A percentile compares a stretch with the other conserved stretches of the same genome.
Evolutionary conservation across 2,329 filamentous ascomycete genomes (phyloP).

Genomic region (Leptographium wingfieldii): DNA sequence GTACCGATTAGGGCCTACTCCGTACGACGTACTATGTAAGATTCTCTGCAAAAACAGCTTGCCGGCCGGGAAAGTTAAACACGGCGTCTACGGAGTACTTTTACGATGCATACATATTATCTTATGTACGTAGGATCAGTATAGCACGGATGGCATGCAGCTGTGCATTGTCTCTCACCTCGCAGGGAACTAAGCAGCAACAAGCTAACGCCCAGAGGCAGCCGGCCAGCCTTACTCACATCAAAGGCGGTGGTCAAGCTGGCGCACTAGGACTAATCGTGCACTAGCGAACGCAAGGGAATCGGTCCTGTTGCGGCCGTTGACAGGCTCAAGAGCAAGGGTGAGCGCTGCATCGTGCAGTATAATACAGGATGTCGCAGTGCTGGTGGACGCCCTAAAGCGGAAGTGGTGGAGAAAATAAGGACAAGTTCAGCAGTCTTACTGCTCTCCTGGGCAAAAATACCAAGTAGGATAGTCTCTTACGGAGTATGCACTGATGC

Average conservation of each 20-base stretch:
- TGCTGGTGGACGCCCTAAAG: not conserved
- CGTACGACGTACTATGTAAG: not conserved
- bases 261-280: not conserved
- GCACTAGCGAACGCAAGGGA: not conserved
- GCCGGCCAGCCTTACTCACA: not conserved
- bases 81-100: not conserved
- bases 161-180: too few relatives aligned
- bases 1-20: not conserved
- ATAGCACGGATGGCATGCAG: too few relatives aligned
- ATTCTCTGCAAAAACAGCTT: not conserved
- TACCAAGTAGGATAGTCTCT: too few relatives aligned
- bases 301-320: not conserved
- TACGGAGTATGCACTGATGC: too few relatives aligned
- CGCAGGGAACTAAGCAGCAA: too few relatives aligned
- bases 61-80: not conserved
- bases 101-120: too few relatives aligned
- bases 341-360: not conserved
- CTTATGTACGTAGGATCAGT: not conserved
- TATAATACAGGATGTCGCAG: not conserved
- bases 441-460: not conserved
- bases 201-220: too few relatives aligned
- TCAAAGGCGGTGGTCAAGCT: not conserved
- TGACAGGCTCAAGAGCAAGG: not conserved
- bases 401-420: not conserved
- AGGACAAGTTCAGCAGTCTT: not conserved